Evolutionary conservation across 2,329 filamentous ascomycete genomes (phyloP).

Genomic region (Cordyceps fumosorosea): DNA sequence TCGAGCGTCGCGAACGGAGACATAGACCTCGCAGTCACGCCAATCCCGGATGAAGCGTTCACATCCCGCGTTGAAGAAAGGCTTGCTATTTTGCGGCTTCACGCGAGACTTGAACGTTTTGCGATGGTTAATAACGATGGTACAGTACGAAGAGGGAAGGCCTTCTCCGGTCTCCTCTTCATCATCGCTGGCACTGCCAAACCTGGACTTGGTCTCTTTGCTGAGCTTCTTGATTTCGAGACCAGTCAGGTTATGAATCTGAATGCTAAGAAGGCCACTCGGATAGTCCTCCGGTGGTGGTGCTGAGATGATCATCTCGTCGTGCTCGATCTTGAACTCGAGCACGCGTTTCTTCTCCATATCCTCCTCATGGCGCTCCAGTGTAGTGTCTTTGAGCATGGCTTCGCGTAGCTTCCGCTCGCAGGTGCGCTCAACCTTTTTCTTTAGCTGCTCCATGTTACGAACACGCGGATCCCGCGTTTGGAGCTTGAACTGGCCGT

Average conservation of each 20-base stretch:
- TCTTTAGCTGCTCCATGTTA: slow-evolving; percentile 50
- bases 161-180: slow-evolving; percentile 58
- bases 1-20: slow-evolving; percentile 60
- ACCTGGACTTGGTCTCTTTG: slow-evolving; percentile 43
- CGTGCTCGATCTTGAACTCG: slow-evolving; percentile 54
- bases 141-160: slow-evolving; percentile 65
- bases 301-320: slow-evolving; percentile 61
- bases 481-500: slow-evolving; percentile 55
- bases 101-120: slow-evolving; percentile 65
- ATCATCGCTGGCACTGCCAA: slow-evolving; percentile 42
- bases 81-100: slow-evolving; percentile 71
- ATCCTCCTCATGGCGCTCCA: slow-evolving; percentile 51
- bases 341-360: slow-evolving; percentile 61
- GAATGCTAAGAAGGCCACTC: slow-evolving; percentile 62
- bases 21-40: slow-evolving; percentile 58
- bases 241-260: slow-evolving; percentile 67
- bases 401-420: slow-evolving; percentile 61
- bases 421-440: slow-evolving; percentile 47
- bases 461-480: slow-evolving; percentile 51
- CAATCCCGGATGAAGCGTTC: slow-evolving; percentile 68
- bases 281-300: slow-evolving; percentile 56
- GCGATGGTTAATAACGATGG: slow-evolving; percentile 65
- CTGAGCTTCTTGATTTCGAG: slow-evolving; percentile 55
- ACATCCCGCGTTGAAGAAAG: slow-evolving; percentile 71
- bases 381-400: slow-evolving; percentile 35